Evolutionary conservation across 257 asterid species (phyloP).

Genomic region (Anisodus acutangulus): DNA sequence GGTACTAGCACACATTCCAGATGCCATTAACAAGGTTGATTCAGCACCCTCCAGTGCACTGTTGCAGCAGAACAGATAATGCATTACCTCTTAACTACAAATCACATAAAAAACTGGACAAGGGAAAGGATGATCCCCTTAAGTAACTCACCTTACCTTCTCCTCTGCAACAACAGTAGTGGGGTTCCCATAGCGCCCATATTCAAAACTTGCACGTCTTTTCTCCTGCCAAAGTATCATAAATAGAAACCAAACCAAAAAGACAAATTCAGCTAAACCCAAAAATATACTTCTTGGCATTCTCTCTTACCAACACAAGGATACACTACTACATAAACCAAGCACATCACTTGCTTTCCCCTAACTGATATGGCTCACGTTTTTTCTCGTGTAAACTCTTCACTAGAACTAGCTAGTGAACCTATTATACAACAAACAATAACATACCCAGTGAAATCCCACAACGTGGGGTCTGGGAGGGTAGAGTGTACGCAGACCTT

Average conservation of each 20-base stretch:
- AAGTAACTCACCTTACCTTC: conserved; percentile 68
- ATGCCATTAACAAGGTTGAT: conserved; percentile 76
- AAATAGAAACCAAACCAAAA: conserved; percentile 18
- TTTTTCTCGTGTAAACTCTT: not conserved
- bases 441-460: no score
- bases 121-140: not conserved
- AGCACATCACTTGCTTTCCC: conserved; percentile 15
- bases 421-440: not conserved
- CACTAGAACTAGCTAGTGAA: conserved; percentile 1
- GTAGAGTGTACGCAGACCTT: no score
- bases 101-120: not conserved
- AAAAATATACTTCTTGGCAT: not conserved
- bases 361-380: not conserved
- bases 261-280: conserved; percentile 4
- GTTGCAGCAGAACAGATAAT: conserved; percentile 38
- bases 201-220: conserved; percentile 75
- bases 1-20: conserved; percentile 95
- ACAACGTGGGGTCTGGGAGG: no score
- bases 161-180: conserved; percentile 85
- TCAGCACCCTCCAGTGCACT: conserved; percentile 99
- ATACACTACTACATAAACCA: not conserved
- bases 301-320: not conserved
- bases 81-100: not conserved
- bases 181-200: conserved; percentile 91
- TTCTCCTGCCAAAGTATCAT: conserved; percentile 66